Percentiles rank a stretch among this genome's conserved stretches.
Conservation (phyloP, 139 green algal species). For the Chlamydomonas sphaeroides region DNA sequence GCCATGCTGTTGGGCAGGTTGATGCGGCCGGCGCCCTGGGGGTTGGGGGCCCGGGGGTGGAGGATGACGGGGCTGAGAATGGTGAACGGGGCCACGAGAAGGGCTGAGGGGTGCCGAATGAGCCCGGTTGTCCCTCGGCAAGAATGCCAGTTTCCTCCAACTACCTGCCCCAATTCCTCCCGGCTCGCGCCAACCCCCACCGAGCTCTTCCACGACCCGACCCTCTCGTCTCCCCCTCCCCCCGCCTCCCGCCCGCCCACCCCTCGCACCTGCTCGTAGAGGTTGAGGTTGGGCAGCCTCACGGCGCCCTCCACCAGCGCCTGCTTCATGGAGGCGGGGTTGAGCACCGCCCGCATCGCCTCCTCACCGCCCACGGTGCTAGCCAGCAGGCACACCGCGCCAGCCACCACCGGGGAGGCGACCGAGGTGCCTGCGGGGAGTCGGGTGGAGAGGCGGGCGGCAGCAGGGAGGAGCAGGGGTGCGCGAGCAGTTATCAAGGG, state of each 20-base stretch:
- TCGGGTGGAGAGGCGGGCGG: no score
- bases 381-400: conserved; percentile 92
- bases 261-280: conserved; percentile 75
- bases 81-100: no score
- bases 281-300: conserved; percentile 74
- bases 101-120: no score
- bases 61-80: no score
- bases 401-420: conserved; percentile 96
- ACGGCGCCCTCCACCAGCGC: conserved; percentile 93
- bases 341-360: conserved; percentile 85
- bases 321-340: conserved; percentile 99
- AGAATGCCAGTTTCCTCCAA: no score
- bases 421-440: conserved; percentile 88
- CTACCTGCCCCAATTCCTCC: no score
- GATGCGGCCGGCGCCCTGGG: conserved; percentile 65
- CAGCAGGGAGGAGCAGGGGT: no score
- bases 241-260: conserved; percentile 47
- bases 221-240: neutral
- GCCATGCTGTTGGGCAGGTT: conserved; percentile 73
- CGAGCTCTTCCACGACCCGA: no score
- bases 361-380: conserved; percentile 74
- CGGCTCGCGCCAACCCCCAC: no score
- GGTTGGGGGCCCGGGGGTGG: conserved; percentile 19
- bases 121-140: neutral
- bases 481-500: no score